phyloP scores from a whole-genome alignment of 2,329 filamentous ascomycete genomes.

The Trichophyton rubrum region DNA sequence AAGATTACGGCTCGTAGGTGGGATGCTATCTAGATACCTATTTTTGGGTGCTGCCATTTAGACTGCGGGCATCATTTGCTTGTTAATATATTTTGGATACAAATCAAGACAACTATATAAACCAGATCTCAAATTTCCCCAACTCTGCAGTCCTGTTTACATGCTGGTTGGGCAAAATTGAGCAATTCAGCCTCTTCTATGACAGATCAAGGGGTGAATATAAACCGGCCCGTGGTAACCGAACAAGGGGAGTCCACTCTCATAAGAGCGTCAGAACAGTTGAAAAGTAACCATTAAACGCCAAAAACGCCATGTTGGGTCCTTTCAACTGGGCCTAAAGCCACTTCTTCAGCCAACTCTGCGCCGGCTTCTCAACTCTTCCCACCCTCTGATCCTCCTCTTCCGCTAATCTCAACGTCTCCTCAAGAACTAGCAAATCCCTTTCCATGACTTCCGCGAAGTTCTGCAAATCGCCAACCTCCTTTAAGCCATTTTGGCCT shows the following conservation, averaged over 20 bases:
- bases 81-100: neutral
- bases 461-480: slow-evolving; percentile 53
- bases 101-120: neutral
- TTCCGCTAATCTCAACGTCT: slow-evolving; percentile 29
- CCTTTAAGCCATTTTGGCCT: slow-evolving; percentile 45
- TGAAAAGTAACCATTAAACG: no score
- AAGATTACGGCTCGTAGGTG: slow-evolving; percentile 1
- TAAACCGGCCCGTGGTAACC: neutral
- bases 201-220: neutral
- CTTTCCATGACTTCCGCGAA: slow-evolving; percentile 51
- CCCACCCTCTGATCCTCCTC: slow-evolving; percentile 16
- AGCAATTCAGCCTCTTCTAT: neutral
- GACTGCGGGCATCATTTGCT: neutral
- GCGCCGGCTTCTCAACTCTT: slow-evolving; percentile 10
- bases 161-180: neutral
- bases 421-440: slow-evolving; percentile 34
- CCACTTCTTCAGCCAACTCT: slow-evolving; percentile 13
- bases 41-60: neutral
- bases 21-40: neutral
- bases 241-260: neutral
- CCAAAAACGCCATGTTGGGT: no score
- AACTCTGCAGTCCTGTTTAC: neutral
- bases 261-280: no score
- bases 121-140: neutral
- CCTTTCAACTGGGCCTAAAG: slow-evolving; percentile 5